Percentiles rank a stretch among this genome's conserved stretches.
Conservation (phyloP, 208 protist species). For the Trypanosoma lewisi region DNA sequence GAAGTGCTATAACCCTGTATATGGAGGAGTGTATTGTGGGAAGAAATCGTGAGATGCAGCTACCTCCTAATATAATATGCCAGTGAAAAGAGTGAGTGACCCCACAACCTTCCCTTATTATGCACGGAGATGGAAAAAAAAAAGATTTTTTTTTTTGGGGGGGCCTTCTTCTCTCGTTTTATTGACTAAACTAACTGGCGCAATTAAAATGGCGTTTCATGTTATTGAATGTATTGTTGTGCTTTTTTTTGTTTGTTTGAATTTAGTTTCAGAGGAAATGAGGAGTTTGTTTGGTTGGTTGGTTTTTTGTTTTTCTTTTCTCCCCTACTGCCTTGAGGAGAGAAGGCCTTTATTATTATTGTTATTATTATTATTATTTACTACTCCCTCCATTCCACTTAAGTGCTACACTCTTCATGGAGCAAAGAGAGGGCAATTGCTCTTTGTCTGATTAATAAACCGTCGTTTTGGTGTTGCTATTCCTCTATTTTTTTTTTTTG, state of each 20-base stretch:
- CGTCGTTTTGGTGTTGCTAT: slow-evolving; percentile 8
- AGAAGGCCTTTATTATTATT: too few species aligned
- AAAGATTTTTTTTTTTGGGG: background rate
- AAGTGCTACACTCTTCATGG: background rate
- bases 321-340: background rate
- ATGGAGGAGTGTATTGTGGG: slow-evolving; percentile 7
- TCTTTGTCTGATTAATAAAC: too few species aligned
- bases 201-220: background rate
- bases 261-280: background rate
- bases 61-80: background rate
- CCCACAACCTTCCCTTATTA: too few species aligned
- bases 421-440: too few species aligned
- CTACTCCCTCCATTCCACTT: background rate
- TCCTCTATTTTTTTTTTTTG: slow-evolving; percentile 1
- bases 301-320: slow-evolving; percentile 1
- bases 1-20: slow-evolving; percentile 25
- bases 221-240: background rate
- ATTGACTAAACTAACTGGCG: background rate
- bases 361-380: background rate
- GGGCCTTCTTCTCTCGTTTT: background rate
- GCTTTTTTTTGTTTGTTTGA: background rate
- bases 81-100: background rate
- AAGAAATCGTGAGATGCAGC: slow-evolving; percentile 9
- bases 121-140: too few species aligned
- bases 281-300: background rate